Evolutionary conservation across 495 filamentous ascomycete species (phyloP).

Genomic region (Hypoxylon cercidicola): DNA sequence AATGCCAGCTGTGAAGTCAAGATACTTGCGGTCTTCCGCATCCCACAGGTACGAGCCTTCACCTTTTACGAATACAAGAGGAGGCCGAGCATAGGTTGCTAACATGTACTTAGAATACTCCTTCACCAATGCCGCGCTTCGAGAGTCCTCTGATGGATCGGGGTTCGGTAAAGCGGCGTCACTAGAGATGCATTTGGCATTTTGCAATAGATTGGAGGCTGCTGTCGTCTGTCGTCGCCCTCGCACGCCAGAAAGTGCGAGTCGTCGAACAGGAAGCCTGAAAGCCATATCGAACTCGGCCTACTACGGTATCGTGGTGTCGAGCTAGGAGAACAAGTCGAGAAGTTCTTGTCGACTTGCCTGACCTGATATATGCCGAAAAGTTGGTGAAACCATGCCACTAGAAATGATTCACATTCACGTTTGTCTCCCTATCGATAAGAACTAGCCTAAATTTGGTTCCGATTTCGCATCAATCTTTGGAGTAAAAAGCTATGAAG

Average conservation of each 20-base stretch:
- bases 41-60: slow-evolving; percentile 90
- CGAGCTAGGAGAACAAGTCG: not conserved
- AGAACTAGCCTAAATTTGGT: slow-evolving; percentile 19
- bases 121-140: slow-evolving; percentile 75
- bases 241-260: slow-evolving; percentile 21
- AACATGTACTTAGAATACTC: slow-evolving; percentile 88
- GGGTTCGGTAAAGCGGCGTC: slow-evolving; percentile 74
- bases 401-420: not conserved
- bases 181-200: slow-evolving; percentile 46
- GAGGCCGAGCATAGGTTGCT: slow-evolving; percentile 91
- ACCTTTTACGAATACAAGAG: slow-evolving; percentile 87
- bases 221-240: slow-evolving; percentile 24
- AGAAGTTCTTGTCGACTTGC: slow-evolving; percentile 4
- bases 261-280: slow-evolving; percentile 30
- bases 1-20: slow-evolving; percentile 96
- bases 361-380: not conserved
- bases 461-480: slow-evolving; percentile 26
- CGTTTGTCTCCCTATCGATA: slow-evolving; percentile 19
- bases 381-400: slow-evolving; percentile 12
- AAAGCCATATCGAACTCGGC: slow-evolving; percentile 33
- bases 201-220: slow-evolving; percentile 34
- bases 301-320: not conserved
- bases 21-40: slow-evolving; percentile 84
- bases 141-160: slow-evolving; percentile 82
- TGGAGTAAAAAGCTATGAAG: not conserved